Conservation (phyloP, 208 protist genomes). For the Crithidia fasciculata region DNA sequence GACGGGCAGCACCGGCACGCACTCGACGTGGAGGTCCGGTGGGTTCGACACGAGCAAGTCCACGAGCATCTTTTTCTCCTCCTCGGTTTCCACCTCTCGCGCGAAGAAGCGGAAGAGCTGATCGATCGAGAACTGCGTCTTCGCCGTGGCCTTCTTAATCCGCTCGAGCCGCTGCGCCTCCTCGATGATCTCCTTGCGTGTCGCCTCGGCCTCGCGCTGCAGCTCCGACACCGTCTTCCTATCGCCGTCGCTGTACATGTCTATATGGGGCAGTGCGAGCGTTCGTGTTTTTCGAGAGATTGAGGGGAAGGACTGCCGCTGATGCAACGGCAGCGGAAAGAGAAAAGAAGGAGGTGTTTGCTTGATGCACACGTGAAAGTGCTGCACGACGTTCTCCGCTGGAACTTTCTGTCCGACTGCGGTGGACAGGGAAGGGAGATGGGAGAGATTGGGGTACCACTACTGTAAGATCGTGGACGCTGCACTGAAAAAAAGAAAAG, state of each 20-base stretch:
- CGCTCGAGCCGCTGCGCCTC: constrained; percentile 71
- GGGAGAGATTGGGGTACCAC: no score
- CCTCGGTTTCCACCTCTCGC: constrained; percentile 65
- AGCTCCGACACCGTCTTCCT: constrained; percentile 88
- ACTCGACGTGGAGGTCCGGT: constrained; percentile 70
- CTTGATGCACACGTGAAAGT: no score
- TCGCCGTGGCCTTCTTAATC: constrained; percentile 64
- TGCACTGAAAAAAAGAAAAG: no score
- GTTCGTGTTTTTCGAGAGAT: not conserved
- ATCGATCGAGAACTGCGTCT: constrained; percentile 77
- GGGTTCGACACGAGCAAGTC: constrained; percentile 64
- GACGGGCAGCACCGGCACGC: constrained; percentile 72
- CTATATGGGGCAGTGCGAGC: not conserved
- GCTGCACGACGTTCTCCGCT: no score
- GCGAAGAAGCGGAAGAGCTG: constrained; percentile 84
- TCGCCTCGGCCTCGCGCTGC: constrained; percentile 73
- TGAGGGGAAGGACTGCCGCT: no score
- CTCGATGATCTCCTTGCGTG: constrained; percentile 62
- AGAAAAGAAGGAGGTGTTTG: not conserved
- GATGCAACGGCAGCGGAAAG: not conserved
- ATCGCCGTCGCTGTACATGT: constrained; percentile 89
- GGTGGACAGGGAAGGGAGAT: no score
- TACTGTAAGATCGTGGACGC: no score
- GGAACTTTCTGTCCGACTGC: no score
- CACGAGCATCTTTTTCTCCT: constrained; percentile 66